phyloP scores from a whole-genome alignment of 352 stramenopile genomes.

The Phytophthora boehmeriae region DNA sequence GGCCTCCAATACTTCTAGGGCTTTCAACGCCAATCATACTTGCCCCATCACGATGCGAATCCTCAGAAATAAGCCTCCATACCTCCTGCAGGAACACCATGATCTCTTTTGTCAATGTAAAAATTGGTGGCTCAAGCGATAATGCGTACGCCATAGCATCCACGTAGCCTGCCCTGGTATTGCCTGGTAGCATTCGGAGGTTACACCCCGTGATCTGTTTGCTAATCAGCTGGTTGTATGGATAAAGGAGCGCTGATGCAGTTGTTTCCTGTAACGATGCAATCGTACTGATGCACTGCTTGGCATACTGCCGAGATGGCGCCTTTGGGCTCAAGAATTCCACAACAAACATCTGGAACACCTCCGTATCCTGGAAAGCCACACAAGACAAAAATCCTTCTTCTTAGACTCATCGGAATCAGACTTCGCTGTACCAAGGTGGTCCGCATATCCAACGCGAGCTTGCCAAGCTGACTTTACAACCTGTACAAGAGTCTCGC shows the following conservation, averaged over 20 bases:
- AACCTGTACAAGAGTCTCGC: slow-evolving; percentile 58
- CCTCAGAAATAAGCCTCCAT: slow-evolving; percentile 85
- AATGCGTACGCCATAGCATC: slow-evolving; percentile 87
- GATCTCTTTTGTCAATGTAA: slow-evolving; percentile 84
- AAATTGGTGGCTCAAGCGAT: slow-evolving; percentile 78
- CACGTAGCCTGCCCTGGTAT: slow-evolving; percentile 80
- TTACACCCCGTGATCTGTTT: slow-evolving; percentile 88
- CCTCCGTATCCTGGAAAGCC: slow-evolving; percentile 83
- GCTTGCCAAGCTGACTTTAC: slow-evolving; percentile 67
- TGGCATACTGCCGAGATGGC: slow-evolving; percentile 70
- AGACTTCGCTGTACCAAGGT: slow-evolving; percentile 15
- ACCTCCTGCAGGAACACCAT: slow-evolving; percentile 88
- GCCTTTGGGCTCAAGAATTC: slow-evolving; percentile 83
- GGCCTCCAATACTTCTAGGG: slow-evolving; percentile 24
- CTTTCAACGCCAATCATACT: slow-evolving; percentile 33
- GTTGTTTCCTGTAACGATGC: slow-evolving; percentile 62
- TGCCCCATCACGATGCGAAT: slow-evolving; percentile 39
- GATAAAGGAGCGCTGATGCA: slow-evolving; percentile 72
- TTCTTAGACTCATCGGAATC: slow-evolving; percentile 41
- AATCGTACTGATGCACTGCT: slow-evolving; percentile 69
- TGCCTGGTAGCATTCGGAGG: slow-evolving; percentile 69
- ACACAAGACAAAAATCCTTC: slow-evolving; percentile 69
- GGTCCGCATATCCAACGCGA: slow-evolving; percentile 40
- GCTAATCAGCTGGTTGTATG: slow-evolving; percentile 85
- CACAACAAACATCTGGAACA: slow-evolving; percentile 89